phyloP scores from a whole-genome alignment of 345 rosid species.

The Citrus inodora region DNA sequence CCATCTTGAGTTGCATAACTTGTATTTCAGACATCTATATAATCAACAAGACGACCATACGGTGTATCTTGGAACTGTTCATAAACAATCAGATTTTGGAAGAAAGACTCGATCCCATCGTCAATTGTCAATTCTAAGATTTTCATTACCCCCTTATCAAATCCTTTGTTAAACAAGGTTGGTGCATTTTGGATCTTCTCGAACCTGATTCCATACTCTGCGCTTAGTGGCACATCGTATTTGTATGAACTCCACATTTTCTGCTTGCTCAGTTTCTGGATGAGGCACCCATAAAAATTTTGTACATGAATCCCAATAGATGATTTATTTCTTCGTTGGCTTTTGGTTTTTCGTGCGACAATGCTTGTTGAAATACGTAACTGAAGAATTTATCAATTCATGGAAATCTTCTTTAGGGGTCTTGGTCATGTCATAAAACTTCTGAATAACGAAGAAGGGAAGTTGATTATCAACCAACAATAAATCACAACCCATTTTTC shows the following conservation, averaged over 20 bases:
- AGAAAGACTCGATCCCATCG: neutral
- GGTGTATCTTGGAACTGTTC: neutral
- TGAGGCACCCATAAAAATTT: too few species aligned
- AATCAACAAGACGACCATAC: neutral
- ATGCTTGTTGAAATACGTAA: too few species aligned
- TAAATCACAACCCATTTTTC: neutral
- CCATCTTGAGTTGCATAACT: too few species aligned
- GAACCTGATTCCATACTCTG: conserved; percentile 28
- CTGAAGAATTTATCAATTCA: neutral
- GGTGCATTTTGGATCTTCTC: neutral
- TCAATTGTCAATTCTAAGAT: neutral
- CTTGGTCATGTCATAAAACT: neutral
- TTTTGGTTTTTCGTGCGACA: accelerated
- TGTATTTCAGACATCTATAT: neutral
- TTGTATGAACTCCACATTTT: too few species aligned
- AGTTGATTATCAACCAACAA: conserved; percentile 2
- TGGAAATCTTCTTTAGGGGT: neutral
- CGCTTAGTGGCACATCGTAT: conserved; percentile 12
- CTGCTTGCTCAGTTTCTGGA: too few species aligned
- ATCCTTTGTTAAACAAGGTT: conserved; percentile 13
- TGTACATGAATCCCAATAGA: neutral
- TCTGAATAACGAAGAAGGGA: conserved; percentile 13
- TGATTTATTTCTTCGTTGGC: neutral
- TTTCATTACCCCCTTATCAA: conserved; percentile 4
- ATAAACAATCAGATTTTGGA: conserved; percentile 18